Conservation (phyloP, 2,329 filamentous ascomycete genomes). For the Alternaria panax region DNA sequence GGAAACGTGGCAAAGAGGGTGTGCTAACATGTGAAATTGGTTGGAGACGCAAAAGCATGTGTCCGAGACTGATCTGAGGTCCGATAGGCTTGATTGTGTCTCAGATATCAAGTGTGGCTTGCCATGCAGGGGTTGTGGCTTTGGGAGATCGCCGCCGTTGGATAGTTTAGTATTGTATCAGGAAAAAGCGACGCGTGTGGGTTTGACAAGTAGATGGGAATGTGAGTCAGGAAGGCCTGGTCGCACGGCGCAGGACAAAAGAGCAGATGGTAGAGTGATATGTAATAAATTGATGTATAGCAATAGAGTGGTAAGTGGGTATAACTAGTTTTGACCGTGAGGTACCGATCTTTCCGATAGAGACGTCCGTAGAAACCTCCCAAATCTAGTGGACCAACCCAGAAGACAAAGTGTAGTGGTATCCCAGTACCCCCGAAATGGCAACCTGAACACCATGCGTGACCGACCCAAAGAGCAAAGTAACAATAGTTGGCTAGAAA, state of each 20-base stretch:
- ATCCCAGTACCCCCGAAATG: conserved; percentile 21
- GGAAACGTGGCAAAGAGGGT: conserved; percentile 12
- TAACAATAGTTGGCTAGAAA: conserved; percentile 27
- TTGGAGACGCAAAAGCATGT: conserved; percentile 16
- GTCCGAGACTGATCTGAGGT: conserved; percentile 25
- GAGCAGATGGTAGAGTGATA: conserved; percentile 1
- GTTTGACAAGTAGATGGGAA: neutral
- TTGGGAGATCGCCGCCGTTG: conserved; percentile 16
- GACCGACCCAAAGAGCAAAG: conserved; percentile 14
- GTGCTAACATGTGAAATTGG: conserved; percentile 17
- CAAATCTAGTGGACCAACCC: conserved; percentile 31
- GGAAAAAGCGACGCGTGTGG: conserved; percentile 8
- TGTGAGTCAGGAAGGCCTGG: conserved; percentile 1
- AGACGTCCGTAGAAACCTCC: conserved; percentile 27
- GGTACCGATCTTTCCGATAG: conserved; percentile 28
- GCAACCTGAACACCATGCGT: conserved; percentile 30
- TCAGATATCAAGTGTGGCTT: conserved; percentile 39
- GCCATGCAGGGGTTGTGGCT: conserved; percentile 27
- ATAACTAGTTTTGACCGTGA: conserved; percentile 42
- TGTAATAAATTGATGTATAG: conserved; percentile 30
- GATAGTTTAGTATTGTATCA: neutral
- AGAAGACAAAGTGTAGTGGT: conserved; percentile 24
- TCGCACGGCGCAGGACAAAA: neutral
- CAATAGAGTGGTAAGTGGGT: conserved; percentile 33
- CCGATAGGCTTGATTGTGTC: conserved; percentile 26